Percentiles rank a stretch among this genome's conserved stretches.
These are phyloP conservation scores for Nitzschia putrida DNA, from an alignment of 108 stramenopile species.

Conservation along the genomic window DNA sequence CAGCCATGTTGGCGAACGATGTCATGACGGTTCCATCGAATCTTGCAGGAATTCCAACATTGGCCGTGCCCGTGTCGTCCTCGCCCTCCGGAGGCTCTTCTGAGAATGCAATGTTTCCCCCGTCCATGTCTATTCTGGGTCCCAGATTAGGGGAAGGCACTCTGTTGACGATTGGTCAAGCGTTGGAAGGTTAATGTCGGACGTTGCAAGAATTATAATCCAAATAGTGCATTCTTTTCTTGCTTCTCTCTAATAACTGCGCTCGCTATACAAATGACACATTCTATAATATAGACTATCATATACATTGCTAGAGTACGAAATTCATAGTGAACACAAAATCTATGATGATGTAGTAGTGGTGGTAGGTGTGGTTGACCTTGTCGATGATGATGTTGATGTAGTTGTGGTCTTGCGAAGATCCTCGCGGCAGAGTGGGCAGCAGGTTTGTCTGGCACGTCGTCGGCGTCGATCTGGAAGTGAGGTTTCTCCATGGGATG, in stretches of 20 bases:
- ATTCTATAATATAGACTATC: too few relatives aligned
- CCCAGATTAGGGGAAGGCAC: slow-evolving; percentile 49
- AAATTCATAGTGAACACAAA: too few relatives aligned
- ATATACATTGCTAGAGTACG: too few relatives aligned
- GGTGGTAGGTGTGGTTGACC: too few relatives aligned
- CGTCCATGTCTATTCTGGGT: slow-evolving; percentile 55
- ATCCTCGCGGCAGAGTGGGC: slow-evolving; percentile 63
- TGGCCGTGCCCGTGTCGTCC: slow-evolving; percentile 65
- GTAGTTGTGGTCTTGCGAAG: slow-evolving; percentile 21
- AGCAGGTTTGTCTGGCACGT: slow-evolving; percentile 49
- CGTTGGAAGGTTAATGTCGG: slow-evolving; percentile 9
- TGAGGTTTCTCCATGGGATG: slow-evolving; percentile 18
- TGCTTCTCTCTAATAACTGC: neutral
- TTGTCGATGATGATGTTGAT: too few relatives aligned
- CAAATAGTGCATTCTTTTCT: neutral
- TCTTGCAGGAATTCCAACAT: slow-evolving; percentile 79
- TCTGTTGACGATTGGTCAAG: slow-evolving; percentile 48
- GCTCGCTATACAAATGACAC: too few relatives aligned
- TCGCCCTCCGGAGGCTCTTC: neutral
- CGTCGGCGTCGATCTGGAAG: slow-evolving; percentile 25
- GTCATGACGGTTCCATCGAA: slow-evolving; percentile 89
- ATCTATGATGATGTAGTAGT: too few relatives aligned
- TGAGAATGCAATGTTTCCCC: slow-evolving; percentile 9
- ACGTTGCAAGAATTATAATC: slow-evolving; percentile 7
- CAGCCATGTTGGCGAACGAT: slow-evolving; percentile 86